phyloP scores from a whole-genome alignment of 2,329 filamentous ascomycete genomes.

The Huntiella omanensis region DNA sequence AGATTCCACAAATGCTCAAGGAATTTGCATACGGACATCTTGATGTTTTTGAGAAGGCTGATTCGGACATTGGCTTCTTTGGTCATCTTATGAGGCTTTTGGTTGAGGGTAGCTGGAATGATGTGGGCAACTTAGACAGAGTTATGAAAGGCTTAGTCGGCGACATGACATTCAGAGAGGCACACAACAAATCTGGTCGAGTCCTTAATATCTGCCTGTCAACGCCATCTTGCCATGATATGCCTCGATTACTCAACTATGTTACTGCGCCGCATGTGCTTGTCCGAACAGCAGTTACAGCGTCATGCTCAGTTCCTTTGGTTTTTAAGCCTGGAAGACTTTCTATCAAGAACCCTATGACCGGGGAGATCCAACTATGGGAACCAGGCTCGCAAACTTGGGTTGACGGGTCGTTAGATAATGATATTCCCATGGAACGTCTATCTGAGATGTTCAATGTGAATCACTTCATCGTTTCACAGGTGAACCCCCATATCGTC shows the following conservation, averaged over 20 bases:
- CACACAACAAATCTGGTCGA: conserved; percentile 80
- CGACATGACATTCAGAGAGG: conserved; percentile 87
- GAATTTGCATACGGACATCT: conserved; percentile 65
- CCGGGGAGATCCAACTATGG: conserved; percentile 62
- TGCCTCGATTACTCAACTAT: conserved; percentile 77
- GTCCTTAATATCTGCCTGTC: conserved; percentile 92
- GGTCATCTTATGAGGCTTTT: conserved; percentile 54
- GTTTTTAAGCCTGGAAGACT: conserved; percentile 66
- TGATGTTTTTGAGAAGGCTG: conserved; percentile 52
- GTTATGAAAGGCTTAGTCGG: conserved; percentile 70
- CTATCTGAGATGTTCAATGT: conserved; percentile 94
- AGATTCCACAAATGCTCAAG: conserved; percentile 50
- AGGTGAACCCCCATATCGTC: conserved; percentile 87
- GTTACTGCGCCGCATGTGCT: conserved; percentile 85
- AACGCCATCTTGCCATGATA: conserved; percentile 67
- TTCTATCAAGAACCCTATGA: conserved; percentile 68
- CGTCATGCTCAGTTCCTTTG: conserved; percentile 80
- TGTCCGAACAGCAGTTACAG: conserved; percentile 92
- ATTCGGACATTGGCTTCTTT: conserved; percentile 29
- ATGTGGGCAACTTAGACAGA: conserved; percentile 60
- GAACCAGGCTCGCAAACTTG: conserved; percentile 69
- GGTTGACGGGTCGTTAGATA: conserved; percentile 91
- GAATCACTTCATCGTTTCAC: conserved; percentile 93
- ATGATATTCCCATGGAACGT: conserved; percentile 78
- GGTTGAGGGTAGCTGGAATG: conserved; percentile 68